Evolutionary conservation across 1,284 basidiomycete genomes (phyloP).

Genomic region (Leccinum subspadiceum): DNA sequence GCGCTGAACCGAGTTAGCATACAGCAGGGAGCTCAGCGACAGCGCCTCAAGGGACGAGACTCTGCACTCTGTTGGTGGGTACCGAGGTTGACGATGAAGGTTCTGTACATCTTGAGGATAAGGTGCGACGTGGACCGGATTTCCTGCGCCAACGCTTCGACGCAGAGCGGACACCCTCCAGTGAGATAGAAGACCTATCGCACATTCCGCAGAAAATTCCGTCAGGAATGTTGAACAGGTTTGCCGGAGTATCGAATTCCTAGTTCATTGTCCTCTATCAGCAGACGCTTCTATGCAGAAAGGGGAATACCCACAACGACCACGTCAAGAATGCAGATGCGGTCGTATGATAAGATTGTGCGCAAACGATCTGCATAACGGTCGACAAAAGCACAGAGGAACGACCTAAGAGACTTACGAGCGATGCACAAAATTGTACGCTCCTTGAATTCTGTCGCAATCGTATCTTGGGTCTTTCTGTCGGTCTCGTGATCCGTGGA

Average conservation of each 20-base stretch:
- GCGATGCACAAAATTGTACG: conserved; percentile 82
- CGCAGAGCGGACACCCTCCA: conserved; percentile 54
- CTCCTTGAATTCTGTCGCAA: conserved; percentile 76
- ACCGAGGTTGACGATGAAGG: too few relatives aligned
- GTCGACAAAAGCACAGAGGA: conserved; percentile 3
- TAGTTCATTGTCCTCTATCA: conserved; percentile 4
- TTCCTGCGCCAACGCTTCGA: conserved; percentile 4
- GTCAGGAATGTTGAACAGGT: conserved; percentile 46
- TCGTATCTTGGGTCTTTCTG: conserved; percentile 83
- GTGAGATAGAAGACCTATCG: conserved; percentile 62
- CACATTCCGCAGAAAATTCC: conserved; percentile 50
- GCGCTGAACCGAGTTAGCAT: too few relatives aligned
- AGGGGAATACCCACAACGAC: conserved; percentile 44
- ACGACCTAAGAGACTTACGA: conserved; percentile 41
- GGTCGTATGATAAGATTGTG: conserved; percentile 74
- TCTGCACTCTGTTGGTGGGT: too few relatives aligned
- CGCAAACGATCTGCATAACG: conserved; percentile 56
- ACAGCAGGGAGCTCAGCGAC: too few relatives aligned
- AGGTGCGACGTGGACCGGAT: too few relatives aligned
- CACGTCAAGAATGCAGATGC: conserved; percentile 73
- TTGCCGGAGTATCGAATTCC: conserved; percentile 72
- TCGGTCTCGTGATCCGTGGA: conserved; percentile 85
- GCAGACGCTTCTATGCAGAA: neutral
- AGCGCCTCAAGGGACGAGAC: too few relatives aligned
- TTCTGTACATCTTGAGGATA: too few relatives aligned